Conservation (phyloP, 148 eudicot genomes). For the Hydrangea macrophylla region DNA sequence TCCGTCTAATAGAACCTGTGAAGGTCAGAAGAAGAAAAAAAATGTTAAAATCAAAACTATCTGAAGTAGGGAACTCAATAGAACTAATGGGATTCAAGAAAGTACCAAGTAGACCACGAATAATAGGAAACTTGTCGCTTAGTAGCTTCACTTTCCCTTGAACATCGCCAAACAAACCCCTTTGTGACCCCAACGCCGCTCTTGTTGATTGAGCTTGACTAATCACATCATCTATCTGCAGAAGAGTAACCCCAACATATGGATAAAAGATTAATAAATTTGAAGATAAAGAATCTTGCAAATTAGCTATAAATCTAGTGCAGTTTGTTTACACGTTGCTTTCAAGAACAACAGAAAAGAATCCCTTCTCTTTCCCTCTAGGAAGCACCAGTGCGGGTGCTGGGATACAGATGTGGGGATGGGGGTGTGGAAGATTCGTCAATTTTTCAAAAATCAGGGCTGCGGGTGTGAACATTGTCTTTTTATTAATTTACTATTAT, state of each 20-base stretch:
- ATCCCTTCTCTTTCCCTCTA: neutral
- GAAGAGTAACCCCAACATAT: conserved; percentile 1
- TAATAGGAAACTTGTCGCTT: conserved; percentile 87
- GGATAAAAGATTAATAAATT: neutral
- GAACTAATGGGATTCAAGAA: conserved; percentile 1
- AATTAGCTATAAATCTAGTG: neutral
- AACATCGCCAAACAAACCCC: conserved; percentile 82
- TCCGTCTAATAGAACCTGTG: conserved; percentile 77
- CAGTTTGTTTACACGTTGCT: neutral
- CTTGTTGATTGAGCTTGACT: conserved; percentile 93
- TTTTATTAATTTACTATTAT: too few relatives aligned
- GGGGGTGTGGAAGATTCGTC: too few relatives aligned
- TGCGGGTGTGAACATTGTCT: too few relatives aligned
- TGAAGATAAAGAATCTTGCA: neutral
- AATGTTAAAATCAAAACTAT: conserved; percentile 1
- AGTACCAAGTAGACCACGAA: conserved; percentile 88
- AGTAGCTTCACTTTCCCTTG: conserved; percentile 87
- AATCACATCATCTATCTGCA: conserved; percentile 92
- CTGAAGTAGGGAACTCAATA: neutral
- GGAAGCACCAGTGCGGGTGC: too few relatives aligned
- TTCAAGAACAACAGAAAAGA: neutral
- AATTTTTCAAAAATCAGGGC: too few relatives aligned
- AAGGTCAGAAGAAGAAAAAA: conserved; percentile 5
- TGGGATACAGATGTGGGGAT: too few relatives aligned
- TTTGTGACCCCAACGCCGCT: conserved; percentile 79